phyloP scores from a whole-genome alignment of 257 asterid species.

The Cynanchum wilfordii region DNA sequence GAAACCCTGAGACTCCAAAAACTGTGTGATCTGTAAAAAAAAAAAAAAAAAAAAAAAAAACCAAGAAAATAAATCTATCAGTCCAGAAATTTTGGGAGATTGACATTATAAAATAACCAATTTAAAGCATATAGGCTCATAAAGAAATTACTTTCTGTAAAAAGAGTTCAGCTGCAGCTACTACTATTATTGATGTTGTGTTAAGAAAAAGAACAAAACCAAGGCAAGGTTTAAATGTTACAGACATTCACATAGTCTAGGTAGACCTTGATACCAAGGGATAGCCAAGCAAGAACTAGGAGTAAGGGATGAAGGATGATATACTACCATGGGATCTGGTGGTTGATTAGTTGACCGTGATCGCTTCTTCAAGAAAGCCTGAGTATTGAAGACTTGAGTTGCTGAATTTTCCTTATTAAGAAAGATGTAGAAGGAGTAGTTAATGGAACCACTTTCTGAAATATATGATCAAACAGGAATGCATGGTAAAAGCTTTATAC shows the following conservation, averaged over 20 bases:
- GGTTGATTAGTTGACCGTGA: slow-evolving; percentile 91
- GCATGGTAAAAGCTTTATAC: slow-evolving; percentile 51
- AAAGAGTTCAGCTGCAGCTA: background rate
- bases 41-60: slow-evolving; percentile 20
- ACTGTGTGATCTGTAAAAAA: slow-evolving; percentile 73
- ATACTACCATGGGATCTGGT: slow-evolving; percentile 79
- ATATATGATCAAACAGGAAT: slow-evolving; percentile 21
- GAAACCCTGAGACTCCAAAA: slow-evolving; percentile 91
- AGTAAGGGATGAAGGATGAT: slow-evolving; percentile 11
- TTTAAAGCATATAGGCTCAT: background rate
- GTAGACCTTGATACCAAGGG: slow-evolving; percentile 6
- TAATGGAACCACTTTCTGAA: slow-evolving; percentile 21
- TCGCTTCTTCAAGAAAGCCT: slow-evolving; percentile 90
- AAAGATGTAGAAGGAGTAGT: slow-evolving; percentile 19
- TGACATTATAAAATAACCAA: background rate
- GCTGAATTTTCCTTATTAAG: slow-evolving; percentile 74
- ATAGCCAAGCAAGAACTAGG: slow-evolving; percentile 7
- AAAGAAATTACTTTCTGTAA: background rate
- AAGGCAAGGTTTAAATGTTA: background rate
- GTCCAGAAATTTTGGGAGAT: slow-evolving; percentile 3
- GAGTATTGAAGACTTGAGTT: slow-evolving; percentile 76
- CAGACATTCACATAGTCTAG: background rate
- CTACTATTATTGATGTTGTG: too few species aligned
- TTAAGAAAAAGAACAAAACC: background rate
- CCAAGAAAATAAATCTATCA: background rate